Evolutionary conservation across 768 basidiomycete genomes (phyloP).

Genomic region (Hydnomerulius pinastri): DNA sequence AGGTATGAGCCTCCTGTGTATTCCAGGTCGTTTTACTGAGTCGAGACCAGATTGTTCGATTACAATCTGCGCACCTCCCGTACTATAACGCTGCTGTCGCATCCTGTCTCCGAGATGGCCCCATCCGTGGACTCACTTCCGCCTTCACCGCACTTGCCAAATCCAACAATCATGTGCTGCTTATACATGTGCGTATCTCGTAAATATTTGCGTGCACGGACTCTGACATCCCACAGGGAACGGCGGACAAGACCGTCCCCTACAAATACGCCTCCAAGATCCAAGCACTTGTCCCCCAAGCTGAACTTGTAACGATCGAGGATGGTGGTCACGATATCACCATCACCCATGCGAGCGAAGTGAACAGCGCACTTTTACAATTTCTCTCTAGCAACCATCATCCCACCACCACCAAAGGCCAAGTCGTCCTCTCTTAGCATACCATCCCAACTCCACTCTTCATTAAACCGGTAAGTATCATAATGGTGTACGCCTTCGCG

Average conservation of each 20-base stretch:
- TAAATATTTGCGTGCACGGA: neutral
- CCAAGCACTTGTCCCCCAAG: slow-evolving; percentile 28
- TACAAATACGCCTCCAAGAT: slow-evolving; percentile 35
- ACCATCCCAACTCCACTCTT: neutral
- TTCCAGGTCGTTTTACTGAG: neutral
- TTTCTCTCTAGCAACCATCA: slow-evolving; percentile 24
- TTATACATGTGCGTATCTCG: slow-evolving; percentile 57
- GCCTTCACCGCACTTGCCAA: slow-evolving; percentile 55
- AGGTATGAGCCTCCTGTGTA: slow-evolving; percentile 32
- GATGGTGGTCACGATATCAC: slow-evolving; percentile 34
- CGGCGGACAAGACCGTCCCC: slow-evolving; percentile 34
- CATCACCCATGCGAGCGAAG: slow-evolving; percentile 33
- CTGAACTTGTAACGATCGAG: slow-evolving; percentile 30
- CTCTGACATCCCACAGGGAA: slow-evolving; percentile 25
- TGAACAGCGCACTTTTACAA: slow-evolving; percentile 27
- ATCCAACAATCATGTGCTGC: slow-evolving; percentile 49
- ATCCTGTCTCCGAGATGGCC: slow-evolving; percentile 72
- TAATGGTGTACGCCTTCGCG: neutral
- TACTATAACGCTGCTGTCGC: slow-evolving; percentile 79
- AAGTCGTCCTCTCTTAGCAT: neutral
- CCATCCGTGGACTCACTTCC: slow-evolving; percentile 60
- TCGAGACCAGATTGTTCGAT: slow-evolving; percentile 58
- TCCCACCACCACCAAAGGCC: neutral
- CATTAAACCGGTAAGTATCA: neutral
- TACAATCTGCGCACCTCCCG: slow-evolving; percentile 75